Evolutionary conservation across 371 early-diverging fungal genomes (phyloP), one percentile per base, ranked within the genome.

Genomic region (Pancytospora epiphaga): DNA sequence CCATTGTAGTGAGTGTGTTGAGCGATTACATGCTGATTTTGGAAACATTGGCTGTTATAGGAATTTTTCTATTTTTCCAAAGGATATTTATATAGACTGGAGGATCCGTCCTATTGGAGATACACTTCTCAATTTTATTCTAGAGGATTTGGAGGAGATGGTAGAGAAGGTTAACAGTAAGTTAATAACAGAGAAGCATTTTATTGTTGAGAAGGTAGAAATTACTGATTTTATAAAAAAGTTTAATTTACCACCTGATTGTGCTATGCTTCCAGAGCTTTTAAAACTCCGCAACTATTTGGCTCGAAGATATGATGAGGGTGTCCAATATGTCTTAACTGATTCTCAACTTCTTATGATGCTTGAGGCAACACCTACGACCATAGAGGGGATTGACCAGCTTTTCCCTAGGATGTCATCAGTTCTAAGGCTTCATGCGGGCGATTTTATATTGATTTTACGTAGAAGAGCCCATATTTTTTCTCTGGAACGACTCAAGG

Each of bases 291-390:
- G 81, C 58, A 75, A 69, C 9, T 69, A 71, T 69, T 39, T 77
- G 27, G 77, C 81, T 25, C 68, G 58, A 37, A 64, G 67, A 30
- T 72, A 77, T 58, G 69, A 81, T 52, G 77, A 81, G 50, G 67
- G 75, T 22, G 66, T 74, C 0, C 52, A 73, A 22, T 79, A 77
- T 69, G 57, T 79, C 22, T 39, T 79, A 56, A 77, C 75, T n/a
- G 70, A 79, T 39, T 56, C 56, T 22, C 77, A 79, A 62, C 32
- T 81, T 1, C 12, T 56, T 19, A 49, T 36, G 18, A 43, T 79
- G 3, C 4, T 73, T 27, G 52, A 68, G 43, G 4, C 49, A 3
- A 62, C 34, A 39, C 80, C 80, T 27, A 57, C 3, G 4, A 69
- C 73, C 33, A 62, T 58, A 6, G 65, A 70, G 25, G 69, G 77